Conservation (phyloP, 2,329 filamentous ascomycete genomes). For the Thelonectria discophora region DNA sequence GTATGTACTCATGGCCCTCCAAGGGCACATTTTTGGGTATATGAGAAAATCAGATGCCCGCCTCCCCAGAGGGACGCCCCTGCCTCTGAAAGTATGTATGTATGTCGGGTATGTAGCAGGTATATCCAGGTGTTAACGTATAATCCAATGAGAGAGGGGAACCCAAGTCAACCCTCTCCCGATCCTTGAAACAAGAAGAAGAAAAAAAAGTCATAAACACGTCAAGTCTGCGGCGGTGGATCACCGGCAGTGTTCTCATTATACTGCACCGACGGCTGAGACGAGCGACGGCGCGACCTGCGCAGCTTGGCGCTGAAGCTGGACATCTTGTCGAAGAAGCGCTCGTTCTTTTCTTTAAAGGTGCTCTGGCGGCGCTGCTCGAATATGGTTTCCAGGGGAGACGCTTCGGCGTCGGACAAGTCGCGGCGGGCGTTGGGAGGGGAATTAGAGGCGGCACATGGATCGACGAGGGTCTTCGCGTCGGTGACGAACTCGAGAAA, state of each 20-base stretch:
- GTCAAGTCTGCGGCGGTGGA: conserved; percentile 28
- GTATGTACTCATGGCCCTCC: conserved; percentile 38
- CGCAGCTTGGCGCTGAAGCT: conserved; percentile 40
- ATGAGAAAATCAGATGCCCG: conserved; percentile 27
- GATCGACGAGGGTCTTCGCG: conserved; percentile 56
- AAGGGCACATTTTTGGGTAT: conserved; percentile 33
- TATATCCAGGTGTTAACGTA: conserved; percentile 1
- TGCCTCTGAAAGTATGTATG: conserved; percentile 28
- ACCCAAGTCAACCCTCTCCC: conserved; percentile 15
- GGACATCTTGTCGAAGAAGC: conserved; percentile 40
- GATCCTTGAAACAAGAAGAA: conserved; percentile 19
- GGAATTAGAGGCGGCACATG: conserved; percentile 25
- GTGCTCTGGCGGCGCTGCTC: conserved; percentile 27
- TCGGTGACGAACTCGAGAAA: conserved; percentile 59
- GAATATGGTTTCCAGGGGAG: conserved; percentile 27
- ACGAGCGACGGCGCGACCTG: conserved; percentile 43
- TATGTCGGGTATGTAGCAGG: not conserved
- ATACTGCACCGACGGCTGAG: conserved; percentile 45
- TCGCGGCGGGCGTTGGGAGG: conserved; percentile 27
- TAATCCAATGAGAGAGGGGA: conserved; percentile 12
- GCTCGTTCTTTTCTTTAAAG: conserved; percentile 30
- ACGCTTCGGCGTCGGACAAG: conserved; percentile 34
- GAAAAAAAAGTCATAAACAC: conserved; percentile 24
- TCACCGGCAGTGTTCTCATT: conserved; percentile 38
- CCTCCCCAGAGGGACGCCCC: conserved; percentile 35